Base-by-base conservation (phyloP, 2,329 filamentous ascomycete genomes). In the Arthroderma uncinatum region DNA sequence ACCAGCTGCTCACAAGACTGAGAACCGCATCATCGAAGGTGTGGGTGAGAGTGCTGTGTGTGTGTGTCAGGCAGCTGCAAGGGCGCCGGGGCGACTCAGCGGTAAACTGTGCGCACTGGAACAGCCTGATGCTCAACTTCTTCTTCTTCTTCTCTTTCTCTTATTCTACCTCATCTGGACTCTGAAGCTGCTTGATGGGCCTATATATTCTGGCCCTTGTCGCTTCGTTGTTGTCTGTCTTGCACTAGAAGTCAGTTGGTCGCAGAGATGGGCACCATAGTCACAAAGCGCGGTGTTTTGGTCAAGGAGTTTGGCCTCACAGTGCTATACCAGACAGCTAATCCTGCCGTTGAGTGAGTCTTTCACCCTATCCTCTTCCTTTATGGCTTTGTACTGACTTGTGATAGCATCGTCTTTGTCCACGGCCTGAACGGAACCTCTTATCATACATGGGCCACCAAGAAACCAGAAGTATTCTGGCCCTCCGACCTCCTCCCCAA, bases 391-490 rank as follows among this genome's bases (percentile, higher is more conserved):
- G 21, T 28, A 5, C 19, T 53, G 44, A 16, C 40, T 8, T 53
- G 14, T 48, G 9, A 34, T 57, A 67, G 65, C 60, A 81, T 89
- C 42, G 79, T 89, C 25, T 80, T 89, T 60, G 82, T 89, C 30
- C 85, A 89, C 64, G 85, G 85, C 36, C 77, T 80, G 42, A 87
- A 87, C 67, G 85, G 85, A 33, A 72, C 82, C 23, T 84, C 85
- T 0, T 73, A 80, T 52, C 77, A 77, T 60, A 86, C 84, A 48
- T 89, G 85, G 78, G 74, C 75, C 0, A 73, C 74, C n/a, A 71
- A 72, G 58, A 60, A 65, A 14, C 63, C 61, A 6, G 77, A 77
- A 39, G 74, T 81, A 30, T 88, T 85, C 70, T 89, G 86, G 86
- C 86, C 86, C 0, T 71, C 76, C 10, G 82, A 88, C 60, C 76